These are phyloP conservation scores for Solanum lycopersicoides DNA, from an alignment of 257 asterid species.

Conservation along the genomic window DNA sequence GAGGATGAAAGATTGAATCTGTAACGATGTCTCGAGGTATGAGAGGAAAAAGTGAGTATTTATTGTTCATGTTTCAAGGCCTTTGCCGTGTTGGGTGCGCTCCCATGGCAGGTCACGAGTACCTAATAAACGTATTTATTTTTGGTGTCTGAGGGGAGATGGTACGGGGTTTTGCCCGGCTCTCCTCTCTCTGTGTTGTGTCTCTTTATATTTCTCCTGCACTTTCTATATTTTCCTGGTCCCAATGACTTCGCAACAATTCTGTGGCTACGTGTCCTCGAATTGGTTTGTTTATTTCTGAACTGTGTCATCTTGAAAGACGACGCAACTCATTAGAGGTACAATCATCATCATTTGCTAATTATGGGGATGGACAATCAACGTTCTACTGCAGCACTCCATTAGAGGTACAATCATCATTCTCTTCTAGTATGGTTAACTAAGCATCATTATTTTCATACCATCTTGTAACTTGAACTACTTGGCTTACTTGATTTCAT, in stretches of 20 bases:
- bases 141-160: background rate
- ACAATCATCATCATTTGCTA: background rate
- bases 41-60: background rate
- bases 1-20: background rate
- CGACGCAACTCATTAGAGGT: background rate
- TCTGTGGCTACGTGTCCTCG: background rate
- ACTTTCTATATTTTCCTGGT: background rate
- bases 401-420: background rate
- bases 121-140: background rate
- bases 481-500: background rate
- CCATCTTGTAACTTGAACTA: background rate
- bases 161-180: background rate
- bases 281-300: background rate
- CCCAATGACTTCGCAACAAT: background rate
- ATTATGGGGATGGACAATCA: background rate
- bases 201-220: background rate
- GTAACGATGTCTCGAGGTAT: background rate
- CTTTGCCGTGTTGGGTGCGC: constrained; percentile 15
- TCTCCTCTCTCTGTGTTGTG: background rate
- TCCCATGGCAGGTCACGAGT: constrained; percentile 2
- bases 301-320: background rate
- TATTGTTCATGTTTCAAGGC: background rate
- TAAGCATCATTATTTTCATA: background rate
- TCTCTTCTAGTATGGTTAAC: background rate
- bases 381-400: background rate